Evolutionary conservation across 768 basidiomycete genomes (phyloP), one percentile per base, ranked within the genome.

Genomic region (Suillus cothurnatus): DNA sequence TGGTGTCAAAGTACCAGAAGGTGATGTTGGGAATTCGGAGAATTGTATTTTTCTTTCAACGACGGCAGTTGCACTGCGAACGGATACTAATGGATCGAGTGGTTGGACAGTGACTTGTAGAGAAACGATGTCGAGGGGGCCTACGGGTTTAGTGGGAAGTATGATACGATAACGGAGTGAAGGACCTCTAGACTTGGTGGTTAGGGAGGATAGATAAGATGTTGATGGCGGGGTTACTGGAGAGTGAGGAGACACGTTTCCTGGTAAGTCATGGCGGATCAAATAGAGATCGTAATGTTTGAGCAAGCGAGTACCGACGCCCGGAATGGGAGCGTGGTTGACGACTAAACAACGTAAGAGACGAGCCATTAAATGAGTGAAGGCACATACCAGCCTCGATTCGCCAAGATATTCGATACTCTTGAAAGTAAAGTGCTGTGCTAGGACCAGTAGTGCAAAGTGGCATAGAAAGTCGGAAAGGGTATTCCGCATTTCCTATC

Each of bases 331-430:
- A 8, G 78, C 74, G 72, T 94, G 93, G 65, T 84, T 83, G 55
- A 94, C 84, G 58, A 89, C 92, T 92, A 68, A 31, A 57, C 64
- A 26, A 7, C 21, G 57, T 66, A 75, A 68, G 73, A 70, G 61
- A 70, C 28, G 60, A 31, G 47, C 65, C 23, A 7, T 43, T 52
- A 38, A 21, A 62, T 34, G 50, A 47, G 56, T 61, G n/a, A 61
- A 60, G 67, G 55, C 17, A 82, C 88, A 68, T 68, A 88, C 92
- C 84, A 67, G 93, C 93, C 80, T 95, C 93, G 64, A 95, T 81
- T 61, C 92, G 83, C 93, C 93, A 95, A 72, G 85, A 85, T 72
- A 91, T 87, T 52, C 89, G 84, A 75, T 93, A 95, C 70, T 89
- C 90, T 69, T 90, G 90, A 71, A 88, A 92, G 66, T 86, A 82